Evolutionary conservation across 2,329 filamentous ascomycete genomes (phyloP), one percentile per base, ranked within the genome.

Genomic region (Pseudogymnoascus sp.): DNA sequence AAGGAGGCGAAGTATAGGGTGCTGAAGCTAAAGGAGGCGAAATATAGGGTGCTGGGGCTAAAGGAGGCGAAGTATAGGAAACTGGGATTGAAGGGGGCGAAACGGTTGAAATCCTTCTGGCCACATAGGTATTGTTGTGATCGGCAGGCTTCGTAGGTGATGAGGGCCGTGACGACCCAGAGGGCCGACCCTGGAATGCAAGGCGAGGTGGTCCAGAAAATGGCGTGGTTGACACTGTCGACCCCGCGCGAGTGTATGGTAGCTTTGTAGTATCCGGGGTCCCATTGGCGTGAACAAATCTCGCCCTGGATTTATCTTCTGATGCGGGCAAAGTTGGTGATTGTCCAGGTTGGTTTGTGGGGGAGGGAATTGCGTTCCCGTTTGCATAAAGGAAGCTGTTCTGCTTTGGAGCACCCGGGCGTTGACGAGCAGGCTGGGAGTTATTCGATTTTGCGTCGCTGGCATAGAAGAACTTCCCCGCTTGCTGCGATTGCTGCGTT

Each of bases 391-490:
- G 78, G 71, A 83, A 83, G 1, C 75, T 40, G 23, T 40, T 60
- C 34, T 60, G 56, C 18, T 73, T 42, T 18, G 36, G 53, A 16
- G 23, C 6, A 18, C 68, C 81, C 83, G 73, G 76, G 76, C 73
- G 66, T 76, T 75, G 40, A 75, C 18, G 63, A 36, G 34, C 62
- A 36, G n/a, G 67, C 59, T 25, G 61, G 64, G 28, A 67, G 64
- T 40, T 76, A 31, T 53, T 53, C 25, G 79, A 75, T 69, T 84
- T 87, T 40, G 83, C 89, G 69, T 96, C 91, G 73, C 87, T 91
- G 28, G 93, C 95, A 73, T 96, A 93, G 74, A 99, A 97, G 81
- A 97, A 97, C 78, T 91, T 93, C 62, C 88, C 31, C 31, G 56
- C 31, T 5, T 28, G 31, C 23, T 60, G 56, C 10, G 31, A 60